phyloP scores from a whole-genome alignment of 257 asterid genomes.

The Perilla frutescens region DNA sequence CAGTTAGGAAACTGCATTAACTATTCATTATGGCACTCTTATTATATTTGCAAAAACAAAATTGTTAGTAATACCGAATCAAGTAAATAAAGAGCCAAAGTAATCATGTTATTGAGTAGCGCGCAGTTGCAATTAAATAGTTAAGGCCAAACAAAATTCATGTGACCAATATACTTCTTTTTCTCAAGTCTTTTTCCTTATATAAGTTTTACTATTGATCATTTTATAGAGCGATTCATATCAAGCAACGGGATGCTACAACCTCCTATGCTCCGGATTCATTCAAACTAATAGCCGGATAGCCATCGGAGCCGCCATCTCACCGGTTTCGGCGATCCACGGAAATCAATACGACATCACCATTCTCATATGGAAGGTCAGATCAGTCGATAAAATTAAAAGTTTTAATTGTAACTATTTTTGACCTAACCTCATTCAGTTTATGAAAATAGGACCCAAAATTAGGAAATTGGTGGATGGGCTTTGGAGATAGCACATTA shows the following conservation, averaged over 20 bases:
- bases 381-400: no score
- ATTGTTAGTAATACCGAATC: neutral
- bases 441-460: slow-evolving; percentile 67
- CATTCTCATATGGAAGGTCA: slow-evolving; percentile 91
- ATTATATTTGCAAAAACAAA: neutral
- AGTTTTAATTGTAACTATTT: neutral
- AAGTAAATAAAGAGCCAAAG: neutral
- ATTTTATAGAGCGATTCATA: slow-evolving; percentile 78
- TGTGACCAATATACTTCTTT: no score
- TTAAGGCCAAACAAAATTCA: no score
- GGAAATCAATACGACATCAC: slow-evolving; percentile 80
- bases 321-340: slow-evolving; percentile 61
- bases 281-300: slow-evolving; percentile 79
- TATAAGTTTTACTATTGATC: neutral
- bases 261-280: slow-evolving; percentile 84
- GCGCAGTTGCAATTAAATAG: no score
- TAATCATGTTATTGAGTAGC: neutral
- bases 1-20: slow-evolving; percentile 32
- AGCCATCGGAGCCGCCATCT: slow-evolving; percentile 93
- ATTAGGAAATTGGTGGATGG: slow-evolving; percentile 97
- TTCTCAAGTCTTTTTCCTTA: neutral
- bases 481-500: slow-evolving; percentile 75
- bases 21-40: slow-evolving; percentile 6
- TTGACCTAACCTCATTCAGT: neutral
- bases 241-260: slow-evolving; percentile 93